Conservation (phyloP, 2,329 filamentous ascomycete genomes). For the Cercospora zeae-maydis region DNA sequence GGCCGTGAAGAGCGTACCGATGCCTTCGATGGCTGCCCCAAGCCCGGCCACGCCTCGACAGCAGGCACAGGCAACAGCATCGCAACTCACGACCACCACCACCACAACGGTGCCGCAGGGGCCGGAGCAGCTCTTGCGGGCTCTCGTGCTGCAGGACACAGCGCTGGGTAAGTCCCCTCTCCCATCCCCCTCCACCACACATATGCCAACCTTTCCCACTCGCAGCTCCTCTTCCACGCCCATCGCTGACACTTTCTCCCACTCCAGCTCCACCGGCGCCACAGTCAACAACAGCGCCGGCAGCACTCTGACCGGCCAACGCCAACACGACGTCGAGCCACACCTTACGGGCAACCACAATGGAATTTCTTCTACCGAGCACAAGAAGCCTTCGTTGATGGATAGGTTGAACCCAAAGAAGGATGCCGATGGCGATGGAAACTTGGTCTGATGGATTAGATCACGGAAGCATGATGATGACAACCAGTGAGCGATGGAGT, state of each 20-base stretch:
- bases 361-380: slow-evolving; percentile 3
- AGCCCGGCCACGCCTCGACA: slow-evolving; percentile 9
- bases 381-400: slow-evolving; percentile 48
- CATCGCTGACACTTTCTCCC: slow-evolving; percentile 8
- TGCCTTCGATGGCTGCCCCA: slow-evolving; percentile 53
- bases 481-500: not conserved
- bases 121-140: not conserved
- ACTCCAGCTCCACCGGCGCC: not conserved
- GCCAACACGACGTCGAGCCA: slow-evolving; percentile 3
- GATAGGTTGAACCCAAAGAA: slow-evolving; percentile 55
- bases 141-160: not conserved
- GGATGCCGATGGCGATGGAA: slow-evolving; percentile 55
- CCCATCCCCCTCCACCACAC: not conserved
- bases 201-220: not conserved
- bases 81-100: slow-evolving; percentile 12
- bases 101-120: not conserved
- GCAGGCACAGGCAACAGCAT: slow-evolving; percentile 8
- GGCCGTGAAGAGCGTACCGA: slow-evolving; percentile 57
- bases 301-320: not conserved
- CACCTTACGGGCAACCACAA: slow-evolving; percentile 9
- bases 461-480: not conserved
- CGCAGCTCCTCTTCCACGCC: not conserved
- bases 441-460: slow-evolving; percentile 53
- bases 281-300: not conserved
- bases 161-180: not conserved